Evolutionary conservation across 805 yeast species (phyloP), one percentile per base, ranked within the genome.

Genomic region (Nakazawaea wickerhamii): DNA sequence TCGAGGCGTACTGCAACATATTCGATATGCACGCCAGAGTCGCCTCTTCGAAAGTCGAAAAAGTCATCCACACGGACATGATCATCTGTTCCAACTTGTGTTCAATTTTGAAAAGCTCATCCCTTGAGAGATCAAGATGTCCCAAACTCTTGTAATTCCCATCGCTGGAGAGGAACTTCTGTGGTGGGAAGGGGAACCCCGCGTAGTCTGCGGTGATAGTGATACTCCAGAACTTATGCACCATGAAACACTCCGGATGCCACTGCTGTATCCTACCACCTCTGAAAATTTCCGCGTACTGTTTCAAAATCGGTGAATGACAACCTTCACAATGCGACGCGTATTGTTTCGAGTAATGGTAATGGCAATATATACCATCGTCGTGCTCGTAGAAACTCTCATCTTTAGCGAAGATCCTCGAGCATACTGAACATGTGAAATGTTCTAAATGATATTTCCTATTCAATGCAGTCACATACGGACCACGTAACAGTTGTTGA

Each of bases 171-270:
- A 38, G 37, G 19, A 40, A 28, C 13, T n/a, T 26, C 11, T 38
- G 26, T 2, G 36, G 22, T 3, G 32, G 13, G 1, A 55, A 40
- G 4, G 63, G 59, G 18, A 70, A 63, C 30, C 68, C 90, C 21
- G 83, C 72, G 7, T 75, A 66, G 39, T 74, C 81, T 0, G 84
- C 72, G 1, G 83, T 73, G 18, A 93, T 68, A 44, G 81, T 75
- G 17, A 90, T 95, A 57, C 88, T 89, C 99, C 99, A 93, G 55
- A 88, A 90, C 61, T 90, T 90, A 67, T 85, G 90, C 37, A 93
- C 95, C 89, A 95, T 95, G 58, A 89, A 93, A 67, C 99, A 93
- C 59, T 95, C 98, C 1, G 97, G 98, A 63, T 93, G 99, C 99
- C 99, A 93, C 58, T 88, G 95, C 60, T 90, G 95, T 45, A 85